phyloP scores from a whole-genome alignment of 129 eudicot species.

The Artemisia tridentata region DNA sequence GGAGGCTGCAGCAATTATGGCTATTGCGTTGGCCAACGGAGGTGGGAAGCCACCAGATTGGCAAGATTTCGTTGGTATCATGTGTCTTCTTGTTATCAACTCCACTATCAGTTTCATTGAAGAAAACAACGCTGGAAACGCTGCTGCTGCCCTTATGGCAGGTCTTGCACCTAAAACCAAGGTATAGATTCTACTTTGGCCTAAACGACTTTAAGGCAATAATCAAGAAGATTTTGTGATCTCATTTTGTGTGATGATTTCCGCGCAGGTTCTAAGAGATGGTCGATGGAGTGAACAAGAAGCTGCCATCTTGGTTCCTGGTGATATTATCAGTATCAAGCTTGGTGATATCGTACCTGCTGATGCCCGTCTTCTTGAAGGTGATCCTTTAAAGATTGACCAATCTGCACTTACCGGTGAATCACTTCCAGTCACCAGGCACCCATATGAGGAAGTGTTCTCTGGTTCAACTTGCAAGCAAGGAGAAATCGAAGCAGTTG shows the following conservation, averaged over 20 bases:
- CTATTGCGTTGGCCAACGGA: conserved; percentile 68
- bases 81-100: conserved; percentile 57
- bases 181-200: conserved; percentile 23
- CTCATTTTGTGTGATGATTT: conserved; percentile 12
- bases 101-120: conserved; percentile 78
- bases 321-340: conserved; percentile 70
- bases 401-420: conserved; percentile 84
- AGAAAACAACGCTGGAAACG: conserved; percentile 81
- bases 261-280: conserved; percentile 57
- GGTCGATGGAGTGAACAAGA: conserved; percentile 78
- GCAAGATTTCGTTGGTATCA: conserved; percentile 72
- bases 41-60: conserved; percentile 76
- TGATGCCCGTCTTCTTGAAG: conserved; percentile 80
- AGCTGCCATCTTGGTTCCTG: conserved; percentile 75
- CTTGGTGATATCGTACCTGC: conserved; percentile 78
- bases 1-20: conserved; percentile 84
- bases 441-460: conserved; percentile 65
- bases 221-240: background rate
- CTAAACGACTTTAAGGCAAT: background rate
- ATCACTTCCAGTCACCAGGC: conserved; percentile 64
- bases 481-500: conserved; percentile 80
- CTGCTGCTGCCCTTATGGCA: conserved; percentile 87
- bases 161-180: conserved; percentile 82
- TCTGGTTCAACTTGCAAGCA: conserved; percentile 85
- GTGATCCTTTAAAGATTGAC: conserved; percentile 70